phyloP scores from a whole-genome alignment of 345 rosid genomes.

The Garcia nutans region DNA sequence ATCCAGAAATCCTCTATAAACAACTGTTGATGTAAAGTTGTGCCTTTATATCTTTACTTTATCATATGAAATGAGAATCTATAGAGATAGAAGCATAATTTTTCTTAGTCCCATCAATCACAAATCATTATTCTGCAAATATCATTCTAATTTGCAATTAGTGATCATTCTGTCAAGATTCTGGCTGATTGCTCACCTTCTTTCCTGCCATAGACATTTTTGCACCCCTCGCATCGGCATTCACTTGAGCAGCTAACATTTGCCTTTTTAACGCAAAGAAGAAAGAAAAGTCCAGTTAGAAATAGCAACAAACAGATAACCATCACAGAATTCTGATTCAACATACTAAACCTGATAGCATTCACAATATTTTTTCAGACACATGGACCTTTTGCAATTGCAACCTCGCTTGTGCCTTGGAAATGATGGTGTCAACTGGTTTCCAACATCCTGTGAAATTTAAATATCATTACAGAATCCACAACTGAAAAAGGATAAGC shows the following conservation, averaged over 20 bases:
- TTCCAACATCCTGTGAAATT: slow-evolving; percentile 42
- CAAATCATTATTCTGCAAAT: not conserved
- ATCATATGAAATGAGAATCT: not conserved
- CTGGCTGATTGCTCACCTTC: slow-evolving; percentile 40
- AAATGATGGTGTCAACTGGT: slow-evolving; percentile 36
- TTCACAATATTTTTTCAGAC: slow-evolving; percentile 68
- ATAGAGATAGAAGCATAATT: not conserved
- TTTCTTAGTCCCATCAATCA: not conserved
- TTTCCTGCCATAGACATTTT: slow-evolving; percentile 54
- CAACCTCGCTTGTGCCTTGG: slow-evolving; percentile 64
- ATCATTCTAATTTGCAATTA: not conserved
- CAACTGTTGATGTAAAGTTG: no score
- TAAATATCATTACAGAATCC: slow-evolving; percentile 16
- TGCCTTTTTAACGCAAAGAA: slow-evolving; percentile 29
- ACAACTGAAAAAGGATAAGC: not conserved
- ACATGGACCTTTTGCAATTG: slow-evolving; percentile 70
- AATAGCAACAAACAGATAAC: slow-evolving; percentile 2
- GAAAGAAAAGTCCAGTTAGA: slow-evolving; percentile 11
- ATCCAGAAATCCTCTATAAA: not conserved
- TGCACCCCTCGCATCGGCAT: slow-evolving; percentile 68
- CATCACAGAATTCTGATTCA: not conserved
- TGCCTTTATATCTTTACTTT: not conserved
- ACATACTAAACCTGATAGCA: slow-evolving; percentile 54
- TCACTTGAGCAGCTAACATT: slow-evolving; percentile 63
- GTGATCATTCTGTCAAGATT: not conserved